Conservation (phyloP, 1,284 basidiomycete genomes). For the Ustilago shanxiensis region DNA sequence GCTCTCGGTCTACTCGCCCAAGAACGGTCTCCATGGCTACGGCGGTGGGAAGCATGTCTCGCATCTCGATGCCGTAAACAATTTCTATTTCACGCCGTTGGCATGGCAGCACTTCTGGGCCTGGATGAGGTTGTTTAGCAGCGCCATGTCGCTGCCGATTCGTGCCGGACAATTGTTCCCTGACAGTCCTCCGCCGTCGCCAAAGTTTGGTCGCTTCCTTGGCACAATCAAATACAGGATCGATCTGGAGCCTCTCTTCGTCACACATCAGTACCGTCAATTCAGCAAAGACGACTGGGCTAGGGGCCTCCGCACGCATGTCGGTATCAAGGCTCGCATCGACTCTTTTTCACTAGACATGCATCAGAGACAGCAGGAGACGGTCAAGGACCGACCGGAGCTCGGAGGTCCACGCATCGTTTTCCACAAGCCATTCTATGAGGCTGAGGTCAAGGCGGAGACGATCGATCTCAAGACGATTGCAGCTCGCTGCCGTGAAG, state of each 20-base stretch:
- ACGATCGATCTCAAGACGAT: constrained; percentile 84
- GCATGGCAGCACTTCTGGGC: constrained; percentile 90
- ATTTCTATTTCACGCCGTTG: constrained; percentile 87
- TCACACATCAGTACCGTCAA: constrained; percentile 89
- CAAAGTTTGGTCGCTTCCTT: constrained; percentile 89
- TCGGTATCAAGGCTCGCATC: constrained; percentile 86
- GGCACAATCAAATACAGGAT: constrained; percentile 94
- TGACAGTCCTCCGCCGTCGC: constrained; percentile 78
- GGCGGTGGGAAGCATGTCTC: constrained; percentile 20
- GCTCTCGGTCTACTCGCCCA: constrained; percentile 80
- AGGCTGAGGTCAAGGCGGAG: constrained; percentile 86
- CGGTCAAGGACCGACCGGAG: constrained; percentile 70
- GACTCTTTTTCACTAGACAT: constrained; percentile 87
- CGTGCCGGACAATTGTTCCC: constrained; percentile 87
- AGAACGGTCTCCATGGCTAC: constrained; percentile 63
- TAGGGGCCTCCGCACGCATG: constrained; percentile 81
- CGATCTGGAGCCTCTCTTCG: constrained; percentile 81
- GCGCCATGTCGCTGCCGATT: constrained; percentile 83
- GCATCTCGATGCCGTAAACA: constrained; percentile 73
- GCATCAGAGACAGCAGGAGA: constrained; percentile 91
- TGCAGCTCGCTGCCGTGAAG: constrained; percentile 77
- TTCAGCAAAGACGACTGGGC: constrained; percentile 81
- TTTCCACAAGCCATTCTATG: constrained; percentile 87
- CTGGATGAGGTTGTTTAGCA: constrained; percentile 90
- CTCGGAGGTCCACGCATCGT: constrained; percentile 71